Evolutionary conservation across 2,329 filamentous ascomycete species (phyloP).

Genomic region (Plenodomus tracheiphilus): DNA sequence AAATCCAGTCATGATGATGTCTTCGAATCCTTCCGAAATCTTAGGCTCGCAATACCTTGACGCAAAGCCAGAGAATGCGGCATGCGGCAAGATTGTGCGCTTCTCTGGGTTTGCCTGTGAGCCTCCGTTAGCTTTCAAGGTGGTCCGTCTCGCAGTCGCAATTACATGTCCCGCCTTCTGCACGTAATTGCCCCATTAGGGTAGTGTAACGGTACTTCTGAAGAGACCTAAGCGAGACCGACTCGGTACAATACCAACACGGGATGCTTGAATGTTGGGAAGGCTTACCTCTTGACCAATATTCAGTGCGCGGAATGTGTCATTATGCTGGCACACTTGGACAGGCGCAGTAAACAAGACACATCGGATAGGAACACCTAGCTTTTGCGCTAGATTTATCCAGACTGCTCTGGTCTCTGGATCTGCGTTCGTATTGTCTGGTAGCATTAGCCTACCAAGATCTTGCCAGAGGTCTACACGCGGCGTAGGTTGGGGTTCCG

Average conservation of each 20-base stretch:
- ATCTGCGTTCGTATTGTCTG: constrained; percentile 96
- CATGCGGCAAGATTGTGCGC: constrained; percentile 70
- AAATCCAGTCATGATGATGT: constrained; percentile 77
- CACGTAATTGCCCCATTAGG: constrained; percentile 11
- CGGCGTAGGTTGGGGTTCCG: constrained; percentile 18
- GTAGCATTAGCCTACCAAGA: constrained; percentile 16
- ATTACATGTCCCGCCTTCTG: constrained; percentile 6
- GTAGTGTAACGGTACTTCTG: constrained; percentile 7
- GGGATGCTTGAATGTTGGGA: constrained; percentile 15
- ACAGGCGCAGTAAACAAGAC: constrained; percentile 78
- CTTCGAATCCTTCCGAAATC: constrained; percentile 77
- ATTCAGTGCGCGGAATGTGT: constrained; percentile 73
- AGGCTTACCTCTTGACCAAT: constrained; percentile 39
- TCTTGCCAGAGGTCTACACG: constrained; percentile 2
- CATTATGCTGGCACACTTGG: constrained; percentile 80
- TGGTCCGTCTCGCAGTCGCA: background rate
- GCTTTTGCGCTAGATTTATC: constrained; percentile 72
- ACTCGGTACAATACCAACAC: constrained; percentile 5
- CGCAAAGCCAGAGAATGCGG: constrained; percentile 79
- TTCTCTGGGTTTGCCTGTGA: constrained; percentile 78
- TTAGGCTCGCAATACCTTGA: constrained; percentile 74
- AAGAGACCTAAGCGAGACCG: constrained; percentile 9
- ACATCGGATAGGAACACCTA: constrained; percentile 77
- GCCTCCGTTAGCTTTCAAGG: constrained; percentile 19
- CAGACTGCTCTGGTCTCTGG: constrained; percentile 75